Conservation (phyloP, 163 green algal genomes). For the Volvox carteri region DNA sequence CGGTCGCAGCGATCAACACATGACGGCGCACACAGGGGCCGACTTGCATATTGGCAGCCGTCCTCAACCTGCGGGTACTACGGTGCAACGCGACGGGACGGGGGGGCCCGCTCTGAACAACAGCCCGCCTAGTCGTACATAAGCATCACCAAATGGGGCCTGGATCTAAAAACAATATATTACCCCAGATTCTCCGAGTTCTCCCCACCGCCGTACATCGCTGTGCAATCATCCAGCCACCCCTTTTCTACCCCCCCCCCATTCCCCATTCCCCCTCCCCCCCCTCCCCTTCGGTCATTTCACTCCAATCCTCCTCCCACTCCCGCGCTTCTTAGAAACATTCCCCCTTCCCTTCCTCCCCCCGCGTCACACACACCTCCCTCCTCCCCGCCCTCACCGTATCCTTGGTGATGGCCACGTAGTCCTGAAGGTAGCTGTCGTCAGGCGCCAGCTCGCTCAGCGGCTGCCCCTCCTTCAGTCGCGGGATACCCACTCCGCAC, state of each 20-base stretch:
- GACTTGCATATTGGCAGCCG: too few species aligned
- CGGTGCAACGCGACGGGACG: too few species aligned
- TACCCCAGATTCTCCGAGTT: neutral
- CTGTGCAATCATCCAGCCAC: neutral
- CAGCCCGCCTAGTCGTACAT: neutral
- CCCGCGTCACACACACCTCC: neutral
- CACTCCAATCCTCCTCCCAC: too few species aligned
- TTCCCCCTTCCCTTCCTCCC: neutral
- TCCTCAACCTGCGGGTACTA: too few species aligned
- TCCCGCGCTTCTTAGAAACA: too few species aligned
- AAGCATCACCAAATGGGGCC: neutral
- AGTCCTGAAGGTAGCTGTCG: slow-evolving; percentile 60
- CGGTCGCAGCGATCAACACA: too few species aligned
- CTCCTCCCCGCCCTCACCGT: slow-evolving; percentile 17
- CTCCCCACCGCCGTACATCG: neutral
- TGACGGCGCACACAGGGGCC: too few species aligned
- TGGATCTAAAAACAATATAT: neutral
- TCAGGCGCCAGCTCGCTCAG: slow-evolving; percentile 62
- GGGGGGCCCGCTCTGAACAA: too few species aligned
- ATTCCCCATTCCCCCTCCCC: neutral
- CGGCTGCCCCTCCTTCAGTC: slow-evolving; percentile 58
- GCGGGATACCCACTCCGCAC: neutral
- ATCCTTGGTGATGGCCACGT: slow-evolving; percentile 36
- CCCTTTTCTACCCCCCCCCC: neutral
- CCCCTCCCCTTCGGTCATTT: too few species aligned